Base-by-base conservation (phyloP, 345 rosid genomes). In the Arabidopsis suecica region DNA sequence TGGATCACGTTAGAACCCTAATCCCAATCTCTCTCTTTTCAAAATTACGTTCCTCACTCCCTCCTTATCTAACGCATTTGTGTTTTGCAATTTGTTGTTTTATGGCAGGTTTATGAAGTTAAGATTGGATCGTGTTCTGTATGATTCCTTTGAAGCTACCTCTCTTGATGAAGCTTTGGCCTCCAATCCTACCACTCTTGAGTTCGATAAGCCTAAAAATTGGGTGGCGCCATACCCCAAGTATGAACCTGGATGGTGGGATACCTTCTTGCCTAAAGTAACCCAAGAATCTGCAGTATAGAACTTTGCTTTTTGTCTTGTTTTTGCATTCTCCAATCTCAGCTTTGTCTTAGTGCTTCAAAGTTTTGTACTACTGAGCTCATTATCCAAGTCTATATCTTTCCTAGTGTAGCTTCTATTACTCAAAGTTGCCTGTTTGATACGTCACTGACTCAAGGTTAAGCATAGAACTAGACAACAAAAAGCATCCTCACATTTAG, bases 201-300 rank as follows among this genome's bases (percentile, higher is more conserved):
- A 88, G 84, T 94, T 94, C 56, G 93, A 84, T 64, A 75, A 94
- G 85, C 97, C 96, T 22, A 85, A 85, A 53, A 90, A 86, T 20
- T 94, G 98, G 98, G 83, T 83, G 61, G 98, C 98, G 5, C 98
- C 98, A 9, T 94, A 94, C 78, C 83, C 93, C 0, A 94, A 94
- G 85, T 94, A 94, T 36, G 93, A 91, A 67, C 86, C 36, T 74
- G 96, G 97, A 13, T 94, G 98, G 98, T 94, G 98, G 97, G 92
- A 88, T 32, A 49, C 89, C 18, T 88, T 94, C 88, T 83, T 94
- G 83, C 97, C 88, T 5, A 72, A 78, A 16, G 81, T 47, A 82
- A 64, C 80, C 9, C 80, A 72, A 82, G 84, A 83, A 78, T 83
- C 89, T 3, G 75, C 76, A 86, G 86, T 83, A 65, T 84, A 86